Evolutionary conservation across 768 basidiomycete species (phyloP), one percentile per base, ranked within the genome.

Genomic region (Clitopilus passeckerianus): DNA sequence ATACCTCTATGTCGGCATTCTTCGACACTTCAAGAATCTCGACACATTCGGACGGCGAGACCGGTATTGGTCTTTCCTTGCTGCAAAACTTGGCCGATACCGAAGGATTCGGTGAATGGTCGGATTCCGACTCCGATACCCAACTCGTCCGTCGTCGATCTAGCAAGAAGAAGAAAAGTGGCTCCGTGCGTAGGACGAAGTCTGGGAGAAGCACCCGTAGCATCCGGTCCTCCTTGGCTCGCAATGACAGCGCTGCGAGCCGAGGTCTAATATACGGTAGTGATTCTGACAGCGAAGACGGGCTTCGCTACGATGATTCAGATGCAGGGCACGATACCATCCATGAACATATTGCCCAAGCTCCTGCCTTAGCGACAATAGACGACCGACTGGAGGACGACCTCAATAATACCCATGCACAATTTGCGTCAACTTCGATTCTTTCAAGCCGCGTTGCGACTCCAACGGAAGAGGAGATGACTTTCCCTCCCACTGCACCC

Each of bases 41-140:
- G 24, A 63, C 73, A 2, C 46, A 50, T 50, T 50, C 46, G n/a
- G 76, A 69, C 6, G 61, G 75, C 57, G 82, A 84, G 54, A 74
- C 81, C 0, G 90, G 86, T 0, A 91, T 91, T 35, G 90, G 90
- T 1, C 71, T 90, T 34, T 85, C 85, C 1, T 71, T 91, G 57
- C 71, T 91, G 56, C 82, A 84, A 63, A 78, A 77, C 41, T 70
- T 83, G 65, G 70, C 74, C 37, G 66, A 73, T 61, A 78, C 74
- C 2, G 72, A 66, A 12, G 77, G 70, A 1, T 70, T 68, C 14
- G 72, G 69, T 0, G 71, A 66, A 6, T 63, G 61, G 56, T 66
- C 66, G 1, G 74, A 70, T 54, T 66, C 65, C 0, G 73, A 74
- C 24, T 64, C 66, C 4, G 70, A 71, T 20, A 64, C 55, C 33